Evolutionary conservation across 805 yeast genomes (phyloP), one percentile per base, ranked within the genome.

Genomic region (Candida quercuum): DNA sequence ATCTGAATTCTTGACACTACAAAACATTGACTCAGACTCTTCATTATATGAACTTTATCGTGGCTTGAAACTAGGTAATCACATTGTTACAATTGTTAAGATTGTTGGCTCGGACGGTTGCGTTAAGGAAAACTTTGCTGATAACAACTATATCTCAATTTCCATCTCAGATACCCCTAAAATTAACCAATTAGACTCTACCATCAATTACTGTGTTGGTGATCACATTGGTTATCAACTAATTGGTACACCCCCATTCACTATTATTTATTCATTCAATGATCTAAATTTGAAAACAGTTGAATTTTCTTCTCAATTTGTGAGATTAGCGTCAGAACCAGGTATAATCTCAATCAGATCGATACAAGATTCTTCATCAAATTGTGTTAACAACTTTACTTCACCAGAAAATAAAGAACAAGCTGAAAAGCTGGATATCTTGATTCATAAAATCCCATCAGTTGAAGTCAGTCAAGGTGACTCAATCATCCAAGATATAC

Each of bases 381-480:
- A 75, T 45, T 91, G 98, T 61, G 53, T 73, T 25, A 87, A 81
- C 3, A 72, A 80, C 47, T 77, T 72, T 51, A 71, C 77, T 3
- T 46, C 48, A 9, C 57, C 64, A 2, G 65, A 54, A 21, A 56
- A 61, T 48, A 52, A 48, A 31, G 58, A 55, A 4, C 42, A 60
- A 20, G 47, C 43, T 41, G 63, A 64, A 6, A 59, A 51, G 14
- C 47, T 69, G 8, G 46, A 64, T 4, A 59, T 71, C 12, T 51
- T 47, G 0, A 62, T 78, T 16, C 83, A 76, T 46, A 74, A 70
- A n/a, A 64, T 75, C 26, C 86, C 86, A 20, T 81, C 95, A 0
- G 96, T 91, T 13, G 88, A 82, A 41, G 79, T 91, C 13, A 75
- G 81, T 18, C 85, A 81, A 50, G 95, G 96, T n/a, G 81, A 77